Base-by-base conservation (phyloP, 78 protist genomes). In the Ministeria vibrans region DNA sequence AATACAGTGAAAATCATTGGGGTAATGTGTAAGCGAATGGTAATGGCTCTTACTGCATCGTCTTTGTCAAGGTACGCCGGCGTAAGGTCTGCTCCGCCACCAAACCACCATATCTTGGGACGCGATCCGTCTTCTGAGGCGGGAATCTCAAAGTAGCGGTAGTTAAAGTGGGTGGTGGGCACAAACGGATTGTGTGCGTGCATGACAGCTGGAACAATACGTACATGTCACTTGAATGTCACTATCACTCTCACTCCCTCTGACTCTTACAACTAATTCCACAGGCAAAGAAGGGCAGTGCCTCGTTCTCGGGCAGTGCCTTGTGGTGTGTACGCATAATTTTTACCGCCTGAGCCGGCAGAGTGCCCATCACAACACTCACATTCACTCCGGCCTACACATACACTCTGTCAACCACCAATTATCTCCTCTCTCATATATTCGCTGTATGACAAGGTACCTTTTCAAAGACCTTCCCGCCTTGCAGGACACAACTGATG, bases 21-120 rank as follows among this genome's bases (percentile, higher is more conserved):
- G 30, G 18, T 51, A 51, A 22, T 51, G 30, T 22, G 30, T 51
- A 51, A 13, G 59, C 18, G 30, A 51, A 18, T 13, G 34, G 55
- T 5, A 69, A 25, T 3, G n/a, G 20, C 61, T 6, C 44, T 11
- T 27, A 42, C 69, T 4, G 76, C 77, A 68, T 80, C 85, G 32
- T 68, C 83, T 9, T 68, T 83, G 36, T 39, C 30, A 30, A 79
- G 79, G 64, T 78, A 74, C 44, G 25, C 13, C 11, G 89, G 89
- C 30, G 89, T 86, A 42, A 86, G 79, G 39, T 86, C 89, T 44
- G 45, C 42, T 2, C 89, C 89, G n/a, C 89, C 89, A 27, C 89
- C 89, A 43, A 86, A 86, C 89, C 89, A 86, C 84, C 83, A 79
- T 20, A 20, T 64, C 39, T 23, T 30, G 68, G 41, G 5, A 23